Conservation (phyloP, 2,329 filamentous ascomycete genomes). For the Cytospora mali region DNA sequence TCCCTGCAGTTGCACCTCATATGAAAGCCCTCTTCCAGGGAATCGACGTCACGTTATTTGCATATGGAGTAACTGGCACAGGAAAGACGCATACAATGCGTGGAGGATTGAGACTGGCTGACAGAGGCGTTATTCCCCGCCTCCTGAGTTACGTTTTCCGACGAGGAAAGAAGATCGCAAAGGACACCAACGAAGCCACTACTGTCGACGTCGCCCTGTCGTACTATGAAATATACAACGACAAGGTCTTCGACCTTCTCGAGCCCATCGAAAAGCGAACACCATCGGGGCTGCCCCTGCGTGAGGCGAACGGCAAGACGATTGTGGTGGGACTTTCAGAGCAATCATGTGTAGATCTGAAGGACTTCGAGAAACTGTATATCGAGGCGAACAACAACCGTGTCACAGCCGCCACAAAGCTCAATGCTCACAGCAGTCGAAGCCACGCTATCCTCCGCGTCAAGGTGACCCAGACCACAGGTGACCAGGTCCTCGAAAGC, state of each 20-base stretch:
- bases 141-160: slow-evolving; percentile 85
- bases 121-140: slow-evolving; percentile 85
- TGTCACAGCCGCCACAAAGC: slow-evolving; percentile 86
- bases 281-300: slow-evolving; percentile 74
- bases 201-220: slow-evolving; percentile 75
- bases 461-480: slow-evolving; percentile 77
- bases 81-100: slow-evolving; percentile 98
- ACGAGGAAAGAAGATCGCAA: slow-evolving; percentile 79
- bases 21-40: slow-evolving; percentile 91
- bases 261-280: slow-evolving; percentile 87
- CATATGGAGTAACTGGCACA: slow-evolving; percentile 90
- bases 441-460: slow-evolving; percentile 91
- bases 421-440: slow-evolving; percentile 87
- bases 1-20: slow-evolving; percentile 73
- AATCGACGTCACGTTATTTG: slow-evolving; percentile 85
- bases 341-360: slow-evolving; percentile 77
- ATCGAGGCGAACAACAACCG: slow-evolving; percentile 91
- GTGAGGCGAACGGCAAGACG: slow-evolving; percentile 85
- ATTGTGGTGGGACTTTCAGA: slow-evolving; percentile 86
- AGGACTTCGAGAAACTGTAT: slow-evolving; percentile 88
- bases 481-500: slow-evolving; percentile 70
- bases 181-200: slow-evolving; percentile 73
- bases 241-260: slow-evolving; percentile 90
- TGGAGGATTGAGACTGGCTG: slow-evolving; percentile 81
- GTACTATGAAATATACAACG: slow-evolving; percentile 97